Evolutionary conservation across 192 early-diverging fungal species (phyloP).

Genomic region (Backusella tarrabulga): DNA sequence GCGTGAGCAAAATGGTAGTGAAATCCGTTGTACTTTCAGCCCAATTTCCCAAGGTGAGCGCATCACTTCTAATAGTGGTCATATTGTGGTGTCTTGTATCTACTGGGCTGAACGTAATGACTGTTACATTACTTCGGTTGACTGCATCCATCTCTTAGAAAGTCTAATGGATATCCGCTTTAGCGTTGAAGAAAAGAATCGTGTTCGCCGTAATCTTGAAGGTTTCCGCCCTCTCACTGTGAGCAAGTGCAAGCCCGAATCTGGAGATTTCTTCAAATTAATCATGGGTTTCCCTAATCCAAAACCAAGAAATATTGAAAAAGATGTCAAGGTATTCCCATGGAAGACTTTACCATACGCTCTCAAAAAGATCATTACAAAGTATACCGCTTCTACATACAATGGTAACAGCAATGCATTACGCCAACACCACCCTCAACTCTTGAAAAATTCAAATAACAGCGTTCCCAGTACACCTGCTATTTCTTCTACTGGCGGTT

Average conservation of each 20-base stretch:
- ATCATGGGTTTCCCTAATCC: constrained; percentile 82
- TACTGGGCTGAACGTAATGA: constrained; percentile 72
- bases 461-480: neutral
- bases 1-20: constrained; percentile 60
- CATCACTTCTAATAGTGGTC: neutral
- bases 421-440: neutral
- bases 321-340: constrained; percentile 83
- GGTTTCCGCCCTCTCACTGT: constrained; percentile 74
- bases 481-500: neutral
- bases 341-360: constrained; percentile 70
- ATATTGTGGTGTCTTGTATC: constrained; percentile 75
- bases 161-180: constrained; percentile 67
- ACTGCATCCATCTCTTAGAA: constrained; percentile 73
- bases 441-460: neutral
- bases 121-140: constrained; percentile 75
- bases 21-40: constrained; percentile 68
- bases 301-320: constrained; percentile 85
- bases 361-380: constrained; percentile 74
- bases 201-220: constrained; percentile 83
- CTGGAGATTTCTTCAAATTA: constrained; percentile 69
- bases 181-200: constrained; percentile 80
- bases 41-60: constrained; percentile 57
- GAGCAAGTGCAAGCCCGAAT: constrained; percentile 70
- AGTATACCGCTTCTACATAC: constrained; percentile 47
- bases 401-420: neutral